phyloP scores from a whole-genome alignment of 768 basidiomycete genomes.

The Trametes cinnabarina region DNA sequence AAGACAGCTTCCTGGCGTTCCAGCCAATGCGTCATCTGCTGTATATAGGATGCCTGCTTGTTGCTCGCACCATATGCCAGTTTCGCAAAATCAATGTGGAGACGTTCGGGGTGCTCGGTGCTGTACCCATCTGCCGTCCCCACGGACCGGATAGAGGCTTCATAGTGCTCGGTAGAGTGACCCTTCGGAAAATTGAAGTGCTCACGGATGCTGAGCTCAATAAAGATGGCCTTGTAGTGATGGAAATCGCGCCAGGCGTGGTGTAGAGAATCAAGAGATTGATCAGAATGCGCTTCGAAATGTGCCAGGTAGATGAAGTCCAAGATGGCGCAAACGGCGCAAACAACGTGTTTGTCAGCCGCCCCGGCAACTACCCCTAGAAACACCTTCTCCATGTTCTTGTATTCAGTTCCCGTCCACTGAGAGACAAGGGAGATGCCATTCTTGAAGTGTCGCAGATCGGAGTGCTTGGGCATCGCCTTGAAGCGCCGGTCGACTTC shows the following conservation, averaged over 20 bases:
- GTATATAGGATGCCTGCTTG: conserved; percentile 21
- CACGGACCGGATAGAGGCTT: conserved; percentile 15
- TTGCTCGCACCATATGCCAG: conserved; percentile 27
- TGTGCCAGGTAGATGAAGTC: conserved; percentile 32
- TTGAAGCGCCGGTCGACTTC: conserved; percentile 41
- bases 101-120: conserved; percentile 32
- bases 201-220: conserved; percentile 21
- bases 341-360: conserved; percentile 20
- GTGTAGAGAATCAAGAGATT: conserved; percentile 18
- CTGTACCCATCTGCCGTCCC: conserved; percentile 27
- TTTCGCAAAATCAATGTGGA: conserved; percentile 47
- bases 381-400: conserved; percentile 32
- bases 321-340: conserved; percentile 24
- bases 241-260: conserved; percentile 26
- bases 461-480: conserved; percentile 30
- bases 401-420: conserved; percentile 44
- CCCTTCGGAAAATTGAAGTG: conserved; percentile 35
- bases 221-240: conserved; percentile 26
- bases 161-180: conserved; percentile 26
- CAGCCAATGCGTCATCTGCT: conserved; percentile 43
- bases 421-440: conserved; percentile 46
- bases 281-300: conserved; percentile 24
- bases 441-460: conserved; percentile 41
- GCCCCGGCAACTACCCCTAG: conserved; percentile 29
- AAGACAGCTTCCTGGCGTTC: conserved; percentile 34